Percentiles rank a stretch among this genome's conserved stretches.
Evolutionary conservation across 2,329 filamentous ascomycete genomes (phyloP).

Genomic region (Cercospora zeina): DNA sequence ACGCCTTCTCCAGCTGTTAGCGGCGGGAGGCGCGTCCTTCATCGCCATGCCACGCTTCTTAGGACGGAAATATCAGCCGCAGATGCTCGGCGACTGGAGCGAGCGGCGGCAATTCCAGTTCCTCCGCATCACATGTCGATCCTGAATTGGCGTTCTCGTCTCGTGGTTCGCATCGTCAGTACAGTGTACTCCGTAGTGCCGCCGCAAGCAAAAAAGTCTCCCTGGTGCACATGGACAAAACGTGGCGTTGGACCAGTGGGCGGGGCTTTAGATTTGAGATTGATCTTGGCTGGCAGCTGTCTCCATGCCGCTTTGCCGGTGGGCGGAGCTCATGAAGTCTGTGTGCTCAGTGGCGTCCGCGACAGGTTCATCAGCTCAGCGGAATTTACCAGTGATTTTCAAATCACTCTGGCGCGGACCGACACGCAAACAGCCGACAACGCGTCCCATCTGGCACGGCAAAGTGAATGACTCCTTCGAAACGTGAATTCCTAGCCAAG

Average conservation of each 20-base stretch:
- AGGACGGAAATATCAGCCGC: background rate
- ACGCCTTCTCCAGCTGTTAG: background rate
- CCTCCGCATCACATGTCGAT: background rate
- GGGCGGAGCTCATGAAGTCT: background rate
- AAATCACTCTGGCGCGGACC: background rate
- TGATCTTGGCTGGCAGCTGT: conserved; percentile 6
- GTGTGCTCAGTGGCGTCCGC: background rate
- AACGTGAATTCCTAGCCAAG: background rate
- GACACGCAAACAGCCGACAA: background rate
- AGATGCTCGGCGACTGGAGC: background rate
- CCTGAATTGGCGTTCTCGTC: background rate
- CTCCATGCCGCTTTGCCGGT: background rate
- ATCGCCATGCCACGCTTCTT: background rate
- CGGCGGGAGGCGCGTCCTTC: background rate
- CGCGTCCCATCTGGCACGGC: background rate
- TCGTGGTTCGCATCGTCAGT: background rate
- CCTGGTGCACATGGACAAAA: conserved; percentile 4
- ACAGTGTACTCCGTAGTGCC: background rate
- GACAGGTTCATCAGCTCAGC: background rate
- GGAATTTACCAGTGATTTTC: background rate
- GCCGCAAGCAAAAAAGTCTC: background rate
- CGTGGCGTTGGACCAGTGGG: conserved; percentile 14
- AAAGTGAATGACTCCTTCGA: background rate
- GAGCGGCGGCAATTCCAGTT: background rate
- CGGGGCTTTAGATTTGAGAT: conserved; percentile 20